A percentile compares a stretch with the other conserved stretches of the same genome.
Conservation (phyloP, 169 alveolate genomes). For the Blepharisma undulans region DNA sequence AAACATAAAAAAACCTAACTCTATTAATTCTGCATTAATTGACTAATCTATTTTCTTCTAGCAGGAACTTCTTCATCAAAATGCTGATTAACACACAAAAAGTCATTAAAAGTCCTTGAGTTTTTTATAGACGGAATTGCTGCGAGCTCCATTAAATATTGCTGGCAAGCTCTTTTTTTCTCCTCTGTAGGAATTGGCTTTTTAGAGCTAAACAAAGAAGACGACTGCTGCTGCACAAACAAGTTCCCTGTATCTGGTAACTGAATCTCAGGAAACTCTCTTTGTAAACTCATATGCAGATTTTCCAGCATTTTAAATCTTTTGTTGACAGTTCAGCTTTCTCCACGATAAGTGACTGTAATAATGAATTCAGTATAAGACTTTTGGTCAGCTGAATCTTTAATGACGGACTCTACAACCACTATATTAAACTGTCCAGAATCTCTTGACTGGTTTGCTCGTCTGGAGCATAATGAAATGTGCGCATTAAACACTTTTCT, state of each 20-base stretch:
- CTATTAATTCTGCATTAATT: neutral
- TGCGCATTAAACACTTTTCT: conserved; percentile 67
- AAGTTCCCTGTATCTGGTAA: conserved; percentile 52
- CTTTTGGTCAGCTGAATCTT: conserved; percentile 67
- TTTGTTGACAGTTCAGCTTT: conserved; percentile 63
- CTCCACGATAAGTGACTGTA: conserved; percentile 46
- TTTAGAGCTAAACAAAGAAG: neutral
- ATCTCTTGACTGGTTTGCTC: conserved; percentile 25
- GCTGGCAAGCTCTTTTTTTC: conserved; percentile 67
- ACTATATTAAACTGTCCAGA: conserved; percentile 35
- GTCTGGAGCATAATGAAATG: conserved; percentile 58
- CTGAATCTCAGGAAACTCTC: conserved; percentile 58
- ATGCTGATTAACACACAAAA: conserved; percentile 58
- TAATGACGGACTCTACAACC: conserved; percentile 42
- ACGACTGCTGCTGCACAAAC: neutral
- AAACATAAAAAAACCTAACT: neutral
- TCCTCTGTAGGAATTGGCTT: conserved; percentile 51
- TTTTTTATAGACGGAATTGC: conserved; percentile 63
- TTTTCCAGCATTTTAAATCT: conserved; percentile 64
- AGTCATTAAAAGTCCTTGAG: conserved; percentile 57
- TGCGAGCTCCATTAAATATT: conserved; percentile 62
- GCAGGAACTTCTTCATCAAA: conserved; percentile 13
- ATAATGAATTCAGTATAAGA: conserved; percentile 73
- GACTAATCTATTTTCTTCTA: neutral
- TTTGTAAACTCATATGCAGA: conserved; percentile 53